Percentiles rank a stretch among this genome's conserved stretches.
Conservation (phyloP, 805 yeast species). For the Yarrowia sp. region DNA sequence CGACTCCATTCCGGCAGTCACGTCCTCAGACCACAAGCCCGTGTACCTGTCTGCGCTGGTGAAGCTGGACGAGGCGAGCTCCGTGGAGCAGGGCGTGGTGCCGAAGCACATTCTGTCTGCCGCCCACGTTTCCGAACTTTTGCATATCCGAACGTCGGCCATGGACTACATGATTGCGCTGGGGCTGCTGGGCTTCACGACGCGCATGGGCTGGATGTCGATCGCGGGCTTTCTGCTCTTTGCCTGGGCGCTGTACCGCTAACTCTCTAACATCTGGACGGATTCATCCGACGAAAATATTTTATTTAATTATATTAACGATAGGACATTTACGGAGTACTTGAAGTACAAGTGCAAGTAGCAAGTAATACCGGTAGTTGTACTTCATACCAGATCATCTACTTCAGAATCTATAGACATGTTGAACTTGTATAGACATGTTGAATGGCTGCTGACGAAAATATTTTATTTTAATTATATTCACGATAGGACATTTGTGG, state of each 20-base stretch:
- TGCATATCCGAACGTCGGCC: conserved; percentile 13
- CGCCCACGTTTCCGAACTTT: conserved; percentile 9
- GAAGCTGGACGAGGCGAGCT: not conserved
- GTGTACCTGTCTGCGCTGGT: conserved; percentile 48
- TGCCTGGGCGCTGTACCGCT: conserved; percentile 9
- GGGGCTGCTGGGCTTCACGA: conserved; percentile 5
- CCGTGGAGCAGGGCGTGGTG: not conserved
- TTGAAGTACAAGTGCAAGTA: too few relatives aligned
- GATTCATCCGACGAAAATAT: too few relatives aligned
- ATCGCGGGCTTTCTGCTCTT: conserved; percentile 6
- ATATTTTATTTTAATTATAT: too few relatives aligned
- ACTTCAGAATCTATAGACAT: too few relatives aligned
- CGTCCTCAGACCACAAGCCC: conserved; percentile 77
- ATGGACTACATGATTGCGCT: conserved; percentile 14
- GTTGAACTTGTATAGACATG: too few relatives aligned
- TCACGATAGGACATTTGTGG: too few relatives aligned
- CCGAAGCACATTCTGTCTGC: conserved; percentile 10
- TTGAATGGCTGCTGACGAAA: too few relatives aligned
- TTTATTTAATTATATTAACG: too few relatives aligned
- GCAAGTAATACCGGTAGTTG: too few relatives aligned
- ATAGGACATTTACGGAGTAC: too few relatives aligned
- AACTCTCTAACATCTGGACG: too few relatives aligned
- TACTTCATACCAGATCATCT: too few relatives aligned
- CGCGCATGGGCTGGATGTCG: conserved; percentile 10
- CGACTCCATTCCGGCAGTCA: conserved; percentile 47